Evolutionary conservation across 106 monocot genomes (phyloP).

Genomic region (Platanthera zijinensis): DNA sequence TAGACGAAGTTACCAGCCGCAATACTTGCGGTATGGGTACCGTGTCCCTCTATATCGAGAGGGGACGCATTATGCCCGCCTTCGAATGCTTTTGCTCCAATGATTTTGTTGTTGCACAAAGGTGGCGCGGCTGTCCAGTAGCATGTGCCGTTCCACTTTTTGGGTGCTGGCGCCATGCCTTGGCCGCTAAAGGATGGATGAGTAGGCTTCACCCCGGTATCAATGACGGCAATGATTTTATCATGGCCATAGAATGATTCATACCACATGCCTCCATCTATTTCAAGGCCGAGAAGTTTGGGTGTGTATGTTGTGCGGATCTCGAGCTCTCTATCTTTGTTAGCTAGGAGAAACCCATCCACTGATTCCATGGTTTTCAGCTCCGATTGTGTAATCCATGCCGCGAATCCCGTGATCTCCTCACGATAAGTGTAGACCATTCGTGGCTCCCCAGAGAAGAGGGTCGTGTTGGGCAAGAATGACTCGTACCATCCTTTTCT

Average conservation of each 20-base stretch:
- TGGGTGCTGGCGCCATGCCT: constrained; percentile 15
- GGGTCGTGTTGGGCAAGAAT: neutral
- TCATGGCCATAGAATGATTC: neutral
- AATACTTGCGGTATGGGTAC: constrained; percentile 2
- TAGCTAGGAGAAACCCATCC: constrained; percentile 21
- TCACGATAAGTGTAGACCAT: constrained; percentile 17
- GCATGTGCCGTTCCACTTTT: constrained; percentile 48
- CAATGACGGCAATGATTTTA: constrained; percentile 18
- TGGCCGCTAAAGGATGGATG: constrained; percentile 28
- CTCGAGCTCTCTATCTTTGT: neutral
- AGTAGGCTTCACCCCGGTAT: constrained; percentile 16
- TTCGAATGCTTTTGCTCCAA: constrained; percentile 16
- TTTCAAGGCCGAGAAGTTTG: constrained; percentile 18
- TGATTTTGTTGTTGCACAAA: constrained; percentile 52
- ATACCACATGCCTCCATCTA: neutral
- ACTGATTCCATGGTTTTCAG: neutral
- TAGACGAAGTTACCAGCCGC: constrained; percentile 6
- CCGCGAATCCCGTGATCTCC: constrained; percentile 15
- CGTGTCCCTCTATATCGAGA: neutral
- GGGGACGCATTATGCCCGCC: neutral
- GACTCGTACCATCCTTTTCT: constrained; percentile 2
- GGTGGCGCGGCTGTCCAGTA: constrained; percentile 12
- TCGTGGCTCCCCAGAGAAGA: constrained; percentile 3
- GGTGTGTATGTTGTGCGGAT: constrained; percentile 23
- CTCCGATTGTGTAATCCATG: constrained; percentile 2